Base-by-base conservation (phyloP, 805 yeast genomes). In the Zygoascus biomembranicola region DNA sequence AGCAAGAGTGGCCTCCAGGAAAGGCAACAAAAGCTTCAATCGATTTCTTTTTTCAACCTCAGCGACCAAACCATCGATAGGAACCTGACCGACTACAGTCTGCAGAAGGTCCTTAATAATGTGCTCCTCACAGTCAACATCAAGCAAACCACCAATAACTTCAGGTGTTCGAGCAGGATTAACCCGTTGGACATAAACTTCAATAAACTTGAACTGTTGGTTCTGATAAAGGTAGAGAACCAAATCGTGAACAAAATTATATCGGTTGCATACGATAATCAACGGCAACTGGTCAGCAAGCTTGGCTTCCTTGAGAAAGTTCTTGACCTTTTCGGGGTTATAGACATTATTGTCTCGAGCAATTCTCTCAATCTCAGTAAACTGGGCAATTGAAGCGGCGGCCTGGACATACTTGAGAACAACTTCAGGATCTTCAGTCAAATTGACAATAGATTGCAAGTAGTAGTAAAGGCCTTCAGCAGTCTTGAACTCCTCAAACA, bases 11-110 rank as follows among this genome's bases (percentile, higher is more conserved):
- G 90, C 82, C 71, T 94, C 99, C 65, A 94, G 77, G 76, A 88
- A 94, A 53, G 99, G 99, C 63, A 94, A 76, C 69, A 94, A 76
- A 56, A 94, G 75, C 74, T 94, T 94, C 63, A 94, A 78, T 67
- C 97, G 82, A 75, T 90, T 92, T 76, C 99, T 85, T 78, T 89
- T 87, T 75, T 94, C 99, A 62, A 92, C 98, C 76, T 92, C 98
- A 48, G 77, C 83, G 49, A 95, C 96, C 63, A 94, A 80, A 62
- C 85, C 90, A 61, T 79, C 85, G 61, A 94, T 80, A 58, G 99
- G 97, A 54, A 94, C 96, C 71, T 92, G 92, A 53, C 98, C 98
- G 53, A 90, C 74, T 6, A 92, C 98, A 23, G 95, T 84, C 66
- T 77, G 79, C 62, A 94, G 77, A 64, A 94, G 76, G 52, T 80